Conservation (phyloP, 164 flowering plant species). For the Euptelea pleiosperma region DNA sequence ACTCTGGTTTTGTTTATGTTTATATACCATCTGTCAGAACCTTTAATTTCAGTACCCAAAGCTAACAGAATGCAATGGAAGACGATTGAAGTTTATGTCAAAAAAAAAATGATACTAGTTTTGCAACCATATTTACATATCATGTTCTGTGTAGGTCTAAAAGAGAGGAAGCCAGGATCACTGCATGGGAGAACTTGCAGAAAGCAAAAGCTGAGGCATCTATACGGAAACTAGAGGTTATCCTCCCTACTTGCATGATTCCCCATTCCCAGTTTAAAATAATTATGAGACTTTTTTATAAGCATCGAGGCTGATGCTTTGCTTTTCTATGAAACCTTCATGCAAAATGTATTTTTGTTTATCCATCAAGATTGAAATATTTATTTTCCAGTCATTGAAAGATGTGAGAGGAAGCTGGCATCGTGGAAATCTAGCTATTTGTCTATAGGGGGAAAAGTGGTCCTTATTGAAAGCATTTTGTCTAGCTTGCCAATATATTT, state of each 20-base stretch:
- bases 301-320: not conserved
- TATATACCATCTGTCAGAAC: not conserved
- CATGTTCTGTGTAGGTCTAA: slow-evolving; percentile 41
- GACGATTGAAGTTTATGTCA: too few species aligned
- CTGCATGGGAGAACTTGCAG: slow-evolving; percentile 98
- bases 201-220: slow-evolving; percentile 98
- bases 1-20: too few species aligned
- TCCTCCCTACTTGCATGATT: slow-evolving; percentile 6
- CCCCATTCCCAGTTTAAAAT: not conserved
- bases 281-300: too few species aligned
- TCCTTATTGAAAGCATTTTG: too few species aligned
- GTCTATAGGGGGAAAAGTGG: too few species aligned
- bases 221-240: slow-evolving; percentile 88
- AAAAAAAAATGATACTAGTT: not conserved
- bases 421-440: too few species aligned
- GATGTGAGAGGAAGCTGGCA: too few species aligned
- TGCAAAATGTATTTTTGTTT: not conserved
- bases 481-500: too few species aligned
- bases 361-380: not conserved
- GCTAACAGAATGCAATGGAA: too few species aligned
- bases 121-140: not conserved
- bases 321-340: not conserved
- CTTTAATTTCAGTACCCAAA: not conserved
- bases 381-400: not conserved
- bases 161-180: slow-evolving; percentile 91